Conservation (phyloP, 768 basidiomycete species). For the Termitomyces titanicus region DNA sequence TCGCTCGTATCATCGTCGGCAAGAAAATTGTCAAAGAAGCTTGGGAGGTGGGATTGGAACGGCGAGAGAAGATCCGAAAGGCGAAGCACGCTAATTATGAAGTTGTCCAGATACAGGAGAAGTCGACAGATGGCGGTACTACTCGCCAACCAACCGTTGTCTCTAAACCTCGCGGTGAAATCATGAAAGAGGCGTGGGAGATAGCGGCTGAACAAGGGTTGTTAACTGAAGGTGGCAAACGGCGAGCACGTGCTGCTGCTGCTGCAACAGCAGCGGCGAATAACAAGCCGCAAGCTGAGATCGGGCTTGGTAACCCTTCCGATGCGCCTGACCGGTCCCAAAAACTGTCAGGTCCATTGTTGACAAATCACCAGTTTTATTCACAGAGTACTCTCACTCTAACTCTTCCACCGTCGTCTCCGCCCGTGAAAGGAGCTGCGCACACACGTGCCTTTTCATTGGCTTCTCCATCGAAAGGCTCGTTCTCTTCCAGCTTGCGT, state of each 20-base stretch:
- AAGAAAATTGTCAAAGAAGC: constrained; percentile 68
- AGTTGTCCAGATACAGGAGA: constrained; percentile 23
- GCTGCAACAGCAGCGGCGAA: constrained; percentile 26
- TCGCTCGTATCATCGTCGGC: constrained; percentile 58
- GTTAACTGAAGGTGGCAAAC: constrained; percentile 68
- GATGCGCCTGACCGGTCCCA: constrained; percentile 15
- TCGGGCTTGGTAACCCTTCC: constrained; percentile 25
- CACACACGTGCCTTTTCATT: constrained; percentile 66
- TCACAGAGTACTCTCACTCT: constrained; percentile 51
- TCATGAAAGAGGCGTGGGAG: constrained; percentile 74
- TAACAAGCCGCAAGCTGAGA: constrained; percentile 6
- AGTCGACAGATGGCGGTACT: not conserved
- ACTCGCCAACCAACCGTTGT: not conserved
- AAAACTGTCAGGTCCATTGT: constrained; percentile 29
- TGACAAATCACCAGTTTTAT: constrained; percentile 61
- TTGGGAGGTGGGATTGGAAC: constrained; percentile 79
- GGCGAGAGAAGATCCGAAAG: constrained; percentile 38
- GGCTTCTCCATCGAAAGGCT: constrained; percentile 28
- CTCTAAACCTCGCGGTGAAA: constrained; percentile 24
- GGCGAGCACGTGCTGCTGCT: constrained; percentile 58
- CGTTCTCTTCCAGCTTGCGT: constrained; percentile 14
- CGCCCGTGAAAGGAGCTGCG: constrained; percentile 42
- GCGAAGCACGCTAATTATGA: constrained; percentile 27
- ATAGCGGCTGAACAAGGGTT: constrained; percentile 74
- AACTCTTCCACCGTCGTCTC: constrained; percentile 58